Conservation (phyloP, 2,329 filamentous ascomycete species). For the Neonectria punicea region DNA sequence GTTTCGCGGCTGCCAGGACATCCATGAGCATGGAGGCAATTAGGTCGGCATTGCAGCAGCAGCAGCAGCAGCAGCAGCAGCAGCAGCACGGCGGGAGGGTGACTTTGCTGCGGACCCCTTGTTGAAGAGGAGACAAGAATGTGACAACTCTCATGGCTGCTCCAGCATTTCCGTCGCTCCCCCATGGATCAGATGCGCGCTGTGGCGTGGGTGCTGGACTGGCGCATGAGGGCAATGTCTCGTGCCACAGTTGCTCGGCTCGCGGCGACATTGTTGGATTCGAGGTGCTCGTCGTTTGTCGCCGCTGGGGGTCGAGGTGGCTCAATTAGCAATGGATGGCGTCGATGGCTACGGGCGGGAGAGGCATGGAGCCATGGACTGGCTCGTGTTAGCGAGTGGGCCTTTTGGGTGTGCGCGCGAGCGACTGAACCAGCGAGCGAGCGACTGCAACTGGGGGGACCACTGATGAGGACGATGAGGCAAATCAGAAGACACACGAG, state of each 20-base stretch:
- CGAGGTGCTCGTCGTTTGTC: slow-evolving; percentile 34
- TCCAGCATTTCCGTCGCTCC: slow-evolving; percentile 33
- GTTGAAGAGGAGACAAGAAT: slow-evolving; percentile 8
- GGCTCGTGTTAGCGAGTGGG: slow-evolving; percentile 35
- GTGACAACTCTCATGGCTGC: slow-evolving; percentile 23
- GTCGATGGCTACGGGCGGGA: slow-evolving; percentile 45
- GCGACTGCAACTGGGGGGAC: slow-evolving; percentile 22
- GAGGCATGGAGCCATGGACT: slow-evolving; percentile 45
- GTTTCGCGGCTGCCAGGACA: slow-evolving; percentile 21
- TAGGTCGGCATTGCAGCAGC: slow-evolving; percentile 17
- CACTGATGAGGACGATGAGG: slow-evolving; percentile 21
- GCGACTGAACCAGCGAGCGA: slow-evolving; percentile 37
- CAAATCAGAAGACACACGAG: slow-evolving; percentile 27
- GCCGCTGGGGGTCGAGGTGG: slow-evolving; percentile 37
- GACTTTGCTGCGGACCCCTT: slow-evolving; percentile 23
- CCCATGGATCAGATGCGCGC: slow-evolving; percentile 33
- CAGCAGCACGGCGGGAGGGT: slow-evolving; percentile 2
- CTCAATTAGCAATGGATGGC: slow-evolving; percentile 34
- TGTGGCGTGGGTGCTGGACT: slow-evolving; percentile 39
- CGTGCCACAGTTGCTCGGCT: slow-evolving; percentile 43
- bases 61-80: neutral
- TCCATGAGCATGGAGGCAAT: slow-evolving; percentile 19
- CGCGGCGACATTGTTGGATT: slow-evolving; percentile 37
- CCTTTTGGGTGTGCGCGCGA: slow-evolving; percentile 13
- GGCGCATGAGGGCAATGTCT: slow-evolving; percentile 44